Evolutionary conservation across 345 rosid species (phyloP), one percentile per base, ranked within the genome.

Genomic region (Salix purpurea): DNA sequence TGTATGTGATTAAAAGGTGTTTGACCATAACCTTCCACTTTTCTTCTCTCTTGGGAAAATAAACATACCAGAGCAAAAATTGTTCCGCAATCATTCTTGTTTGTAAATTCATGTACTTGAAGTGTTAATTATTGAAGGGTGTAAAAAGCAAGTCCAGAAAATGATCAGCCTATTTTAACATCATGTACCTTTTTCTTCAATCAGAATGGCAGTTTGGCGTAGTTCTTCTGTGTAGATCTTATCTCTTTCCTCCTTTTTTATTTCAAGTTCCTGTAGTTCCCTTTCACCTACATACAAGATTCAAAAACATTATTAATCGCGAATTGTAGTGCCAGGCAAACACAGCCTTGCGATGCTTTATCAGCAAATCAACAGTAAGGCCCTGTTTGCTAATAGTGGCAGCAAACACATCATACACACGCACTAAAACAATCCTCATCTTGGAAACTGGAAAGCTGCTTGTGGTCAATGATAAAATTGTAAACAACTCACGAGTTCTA

Each of bases 121-220:
- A 54, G 32, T 15, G 66, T 32, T 56, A 32, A 58, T 48, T 68
- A 44, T 24, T 11, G 56, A 56, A n/a, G 6, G 56, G 67, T 39
- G 48, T 34, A 42, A 28, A 44, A 21, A 42, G 56, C 62, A 2
- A 8, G 26, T 65, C 39, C 52, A 46, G 64, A 39, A 72, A 7
- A 70, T 50, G 62, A 36, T 24, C 72, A 70, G 39, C 71, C 62
- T 24, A 42, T 52, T 67, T 50, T 14, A 60, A 58, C 46, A 24
- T 30, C 26, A 70, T 28, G 73, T 77, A 91, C 99, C 97, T 87
- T 90, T 91, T 72, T 91, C 91, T 56, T 88, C 86, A 14, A 91
- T 79, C 85, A 91, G 89, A 74, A 54, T 80, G 44, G 85, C 72
- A 32, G 79, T 81, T 81, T 81, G 84, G 77, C 74, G 34, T 69